Evolutionary conservation across 441 rosid species (phyloP).

Genomic region (Hura crepitans): DNA sequence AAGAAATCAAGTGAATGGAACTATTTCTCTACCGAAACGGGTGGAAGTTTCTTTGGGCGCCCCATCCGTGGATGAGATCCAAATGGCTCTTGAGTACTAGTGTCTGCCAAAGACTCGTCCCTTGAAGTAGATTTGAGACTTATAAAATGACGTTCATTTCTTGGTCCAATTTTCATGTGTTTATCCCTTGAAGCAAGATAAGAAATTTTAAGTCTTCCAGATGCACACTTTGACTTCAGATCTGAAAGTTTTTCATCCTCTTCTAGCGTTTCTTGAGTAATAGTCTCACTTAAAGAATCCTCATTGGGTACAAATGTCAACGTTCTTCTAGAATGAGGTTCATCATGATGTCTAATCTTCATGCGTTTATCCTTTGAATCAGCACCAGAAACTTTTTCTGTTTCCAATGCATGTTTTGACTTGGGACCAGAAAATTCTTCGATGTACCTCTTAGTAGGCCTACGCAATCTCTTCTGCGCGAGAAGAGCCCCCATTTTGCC

Average conservation of each 20-base stretch:
- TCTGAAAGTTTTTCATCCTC: constrained; percentile 44
- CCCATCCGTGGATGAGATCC: constrained; percentile 38
- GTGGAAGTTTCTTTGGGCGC: constrained; percentile 36
- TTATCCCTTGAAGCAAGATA: constrained; percentile 28
- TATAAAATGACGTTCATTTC: constrained; percentile 26
- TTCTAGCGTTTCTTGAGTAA: constrained; percentile 11
- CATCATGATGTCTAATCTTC: constrained; percentile 30
- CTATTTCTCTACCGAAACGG: constrained; percentile 35
- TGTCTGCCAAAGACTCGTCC: constrained; percentile 28
- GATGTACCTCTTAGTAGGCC: constrained; percentile 47
- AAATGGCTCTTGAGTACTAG: constrained; percentile 29
- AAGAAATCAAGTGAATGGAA: constrained; percentile 2
- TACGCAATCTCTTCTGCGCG: constrained; percentile 40
- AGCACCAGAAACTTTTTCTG: constrained; percentile 22
- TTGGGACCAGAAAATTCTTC: constrained; percentile 47
- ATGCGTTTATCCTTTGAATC: constrained; percentile 30
- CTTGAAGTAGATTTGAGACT: constrained; percentile 19
- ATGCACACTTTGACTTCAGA: constrained; percentile 20
- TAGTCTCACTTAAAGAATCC: constrained; percentile 13
- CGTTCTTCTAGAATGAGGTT: constrained; percentile 10
- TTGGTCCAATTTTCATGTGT: constrained; percentile 29
- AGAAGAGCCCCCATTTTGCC: constrained; percentile 19
- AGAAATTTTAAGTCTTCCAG: constrained; percentile 24
- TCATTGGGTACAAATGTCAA: constrained; percentile 10
- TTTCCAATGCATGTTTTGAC: constrained; percentile 20